These are phyloP conservation scores for Guadua angustifolia DNA, from an alignment of 176 grass and related monocot genomes.

Conservation along the genomic window DNA sequence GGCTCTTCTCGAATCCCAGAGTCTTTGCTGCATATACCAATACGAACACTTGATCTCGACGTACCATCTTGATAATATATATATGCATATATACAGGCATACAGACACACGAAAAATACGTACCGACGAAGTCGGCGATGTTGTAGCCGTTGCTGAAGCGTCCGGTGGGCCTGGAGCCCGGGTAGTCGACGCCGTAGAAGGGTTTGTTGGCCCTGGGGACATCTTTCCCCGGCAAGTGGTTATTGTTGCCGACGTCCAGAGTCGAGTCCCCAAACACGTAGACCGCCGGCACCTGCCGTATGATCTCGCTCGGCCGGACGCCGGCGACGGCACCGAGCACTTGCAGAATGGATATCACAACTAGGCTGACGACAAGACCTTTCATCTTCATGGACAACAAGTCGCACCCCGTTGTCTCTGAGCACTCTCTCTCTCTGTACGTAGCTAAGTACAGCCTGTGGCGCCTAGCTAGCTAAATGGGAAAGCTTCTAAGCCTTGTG, in stretches of 20 bases:
- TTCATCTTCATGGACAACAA: slow-evolving; percentile 5
- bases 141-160: slow-evolving; percentile 75
- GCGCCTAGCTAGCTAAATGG: too few relatives aligned
- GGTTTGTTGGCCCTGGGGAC: slow-evolving; percentile 48
- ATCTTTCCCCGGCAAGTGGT: slow-evolving; percentile 25
- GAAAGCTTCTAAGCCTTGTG: too few relatives aligned
- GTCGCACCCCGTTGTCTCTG: not conserved
- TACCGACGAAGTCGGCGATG: slow-evolving; percentile 54
- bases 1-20: slow-evolving; percentile 48
- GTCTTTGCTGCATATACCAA: slow-evolving; percentile 12
- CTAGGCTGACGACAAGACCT: slow-evolving; percentile 12
- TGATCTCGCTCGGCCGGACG: not conserved
- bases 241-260: slow-evolving; percentile 60
- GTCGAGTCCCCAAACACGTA: slow-evolving; percentile 59
- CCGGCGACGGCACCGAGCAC: not conserved
- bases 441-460: too few relatives aligned
- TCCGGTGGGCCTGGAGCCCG: slow-evolving; percentile 44
- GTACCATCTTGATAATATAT: too few relatives aligned
- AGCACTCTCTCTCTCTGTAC: too few relatives aligned
- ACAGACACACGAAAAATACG: too few relatives aligned
- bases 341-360: not conserved
- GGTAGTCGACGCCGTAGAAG: slow-evolving; percentile 55
- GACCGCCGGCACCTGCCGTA: slow-evolving; percentile 37
- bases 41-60: too few relatives aligned
- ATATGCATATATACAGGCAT: too few relatives aligned